Evolutionary conservation across 2,329 filamentous ascomycete genomes (phyloP), one percentile per base, ranked within the genome.

Genomic region (Seiridium unicorne): DNA sequence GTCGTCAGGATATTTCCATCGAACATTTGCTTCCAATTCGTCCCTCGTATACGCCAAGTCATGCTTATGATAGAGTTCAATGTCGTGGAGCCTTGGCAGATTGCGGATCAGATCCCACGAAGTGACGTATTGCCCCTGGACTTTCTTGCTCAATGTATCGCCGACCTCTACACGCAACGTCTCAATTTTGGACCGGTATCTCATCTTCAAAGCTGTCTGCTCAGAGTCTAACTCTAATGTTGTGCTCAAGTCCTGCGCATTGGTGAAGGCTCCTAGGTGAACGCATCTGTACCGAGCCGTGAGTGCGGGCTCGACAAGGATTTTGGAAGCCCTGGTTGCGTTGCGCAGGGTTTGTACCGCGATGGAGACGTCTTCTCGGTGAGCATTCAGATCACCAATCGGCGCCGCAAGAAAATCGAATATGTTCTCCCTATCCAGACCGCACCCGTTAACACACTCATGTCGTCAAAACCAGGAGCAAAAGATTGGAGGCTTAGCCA

Each of bases 101-200:
- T 84, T 80, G 46, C 80, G 78, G 26, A 96, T 77, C 55, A 96
- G 73, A 34, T 78, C 74, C 44, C 77, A 71, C 26, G 91, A 70
- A 61, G 87, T 81, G 59, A 88, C 77, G 18, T 68, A 67, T 5
- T 60, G 60, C 7, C 66, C 64, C 7, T 55, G 58, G 18, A 64
- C 42, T 53, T 66, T 72, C 48, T 58, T 63, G 35, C 51, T 60
- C 9, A 71, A 59, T 8, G 75, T 67, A 47, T 75, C 67, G 44
- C 80, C 83, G 9, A 89, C 86, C 68, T 95, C 88, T 53, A 96
- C 78, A 60, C 86, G 84, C 31, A 97, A 75, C 6, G 83, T 80
- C 68, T 88, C 84, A 55, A 95, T 81, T 76, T 93, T 96, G 65
- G 81, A 81, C 46, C 84, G 80, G 71, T 94, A 94, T 63, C 90